Conservation (phyloP, 2,329 filamentous ascomycete species). For the Pyrenophora tritici-repentis region DNA sequence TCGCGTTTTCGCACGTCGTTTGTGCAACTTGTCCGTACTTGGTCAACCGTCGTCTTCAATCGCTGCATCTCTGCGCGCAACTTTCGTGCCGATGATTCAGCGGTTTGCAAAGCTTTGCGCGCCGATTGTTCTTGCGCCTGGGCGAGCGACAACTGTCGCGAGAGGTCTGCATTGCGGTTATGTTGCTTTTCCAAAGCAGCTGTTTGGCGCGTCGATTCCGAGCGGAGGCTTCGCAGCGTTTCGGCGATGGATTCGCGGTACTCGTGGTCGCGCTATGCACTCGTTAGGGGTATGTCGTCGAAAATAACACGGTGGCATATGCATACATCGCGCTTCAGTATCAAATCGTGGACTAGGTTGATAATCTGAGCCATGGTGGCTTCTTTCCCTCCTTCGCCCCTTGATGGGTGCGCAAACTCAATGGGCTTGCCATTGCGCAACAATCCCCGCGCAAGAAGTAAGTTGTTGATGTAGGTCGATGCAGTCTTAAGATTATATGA, state of each 20-base stretch:
- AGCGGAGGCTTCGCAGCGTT: slow-evolving; percentile 75
- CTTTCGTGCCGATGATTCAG: slow-evolving; percentile 74
- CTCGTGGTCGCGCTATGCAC: slow-evolving; percentile 79
- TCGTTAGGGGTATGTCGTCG: slow-evolving; percentile 11
- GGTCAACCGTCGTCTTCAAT: slow-evolving; percentile 77
- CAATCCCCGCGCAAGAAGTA: slow-evolving; percentile 66
- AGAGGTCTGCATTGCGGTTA: slow-evolving; percentile 60
- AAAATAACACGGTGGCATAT: not conserved
- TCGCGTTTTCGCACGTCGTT: slow-evolving; percentile 92
- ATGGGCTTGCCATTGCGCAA: slow-evolving; percentile 70
- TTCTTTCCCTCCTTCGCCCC: slow-evolving; percentile 64
- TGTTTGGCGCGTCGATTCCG: slow-evolving; percentile 74
- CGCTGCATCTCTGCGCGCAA: slow-evolving; percentile 83
- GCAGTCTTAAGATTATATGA: slow-evolving; percentile 63
- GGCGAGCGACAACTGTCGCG: slow-evolving; percentile 60
- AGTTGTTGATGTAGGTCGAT: slow-evolving; percentile 68
- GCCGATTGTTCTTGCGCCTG: slow-evolving; percentile 74
- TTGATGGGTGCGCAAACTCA: slow-evolving; percentile 77
- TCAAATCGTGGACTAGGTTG: slow-evolving; percentile 90
- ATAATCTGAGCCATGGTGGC: slow-evolving; percentile 85
- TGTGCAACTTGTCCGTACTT: slow-evolving; percentile 83
- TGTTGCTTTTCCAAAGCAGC: slow-evolving; percentile 67
- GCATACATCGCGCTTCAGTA: slow-evolving; percentile 83
- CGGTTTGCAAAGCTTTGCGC: slow-evolving; percentile 70
- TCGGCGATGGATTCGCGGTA: slow-evolving; percentile 82